phyloP scores from a whole-genome alignment of 2,329 filamentous ascomycete genomes.

The Pseudopithomyces chartarum region DNA sequence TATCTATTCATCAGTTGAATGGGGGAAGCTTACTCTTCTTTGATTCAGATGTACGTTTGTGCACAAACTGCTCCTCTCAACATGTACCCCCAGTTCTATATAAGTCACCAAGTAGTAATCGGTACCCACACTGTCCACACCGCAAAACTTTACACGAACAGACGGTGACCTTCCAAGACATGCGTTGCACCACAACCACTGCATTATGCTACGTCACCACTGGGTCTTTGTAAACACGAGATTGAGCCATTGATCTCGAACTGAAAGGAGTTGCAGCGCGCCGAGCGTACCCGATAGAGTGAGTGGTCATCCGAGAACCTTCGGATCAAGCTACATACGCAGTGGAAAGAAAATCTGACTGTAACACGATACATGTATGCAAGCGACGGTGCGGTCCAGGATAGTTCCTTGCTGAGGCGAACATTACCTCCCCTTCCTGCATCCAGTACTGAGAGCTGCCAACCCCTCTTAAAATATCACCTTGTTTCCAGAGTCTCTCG shows the following conservation, averaged over 20 bases:
- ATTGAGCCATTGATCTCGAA: not conserved
- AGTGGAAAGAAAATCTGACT: not conserved
- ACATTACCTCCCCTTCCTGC: no score
- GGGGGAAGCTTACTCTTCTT: not conserved
- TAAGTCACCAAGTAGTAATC: no score
- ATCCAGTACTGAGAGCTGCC: no score
- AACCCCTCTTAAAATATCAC: constrained; percentile 16
- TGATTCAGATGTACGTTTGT: not conserved
- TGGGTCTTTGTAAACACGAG: no score
- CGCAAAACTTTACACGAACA: not conserved
- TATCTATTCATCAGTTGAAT: no score
- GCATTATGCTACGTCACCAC: not conserved
- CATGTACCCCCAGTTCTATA: no score
- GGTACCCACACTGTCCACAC: not conserved
- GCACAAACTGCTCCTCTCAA: no score
- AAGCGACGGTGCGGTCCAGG: no score
- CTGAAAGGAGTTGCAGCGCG: not conserved
- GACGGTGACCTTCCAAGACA: not conserved
- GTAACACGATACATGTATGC: no score
- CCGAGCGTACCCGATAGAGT: not conserved
- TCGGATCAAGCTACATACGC: not conserved
- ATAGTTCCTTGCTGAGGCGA: not conserved
- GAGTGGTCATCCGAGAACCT: not conserved
- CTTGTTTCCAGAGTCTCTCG: constrained; percentile 18
- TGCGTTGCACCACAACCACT: not conserved